Conservation (phyloP, 345 rosid species). For the Rhodomyrtus tomentosa region DNA sequence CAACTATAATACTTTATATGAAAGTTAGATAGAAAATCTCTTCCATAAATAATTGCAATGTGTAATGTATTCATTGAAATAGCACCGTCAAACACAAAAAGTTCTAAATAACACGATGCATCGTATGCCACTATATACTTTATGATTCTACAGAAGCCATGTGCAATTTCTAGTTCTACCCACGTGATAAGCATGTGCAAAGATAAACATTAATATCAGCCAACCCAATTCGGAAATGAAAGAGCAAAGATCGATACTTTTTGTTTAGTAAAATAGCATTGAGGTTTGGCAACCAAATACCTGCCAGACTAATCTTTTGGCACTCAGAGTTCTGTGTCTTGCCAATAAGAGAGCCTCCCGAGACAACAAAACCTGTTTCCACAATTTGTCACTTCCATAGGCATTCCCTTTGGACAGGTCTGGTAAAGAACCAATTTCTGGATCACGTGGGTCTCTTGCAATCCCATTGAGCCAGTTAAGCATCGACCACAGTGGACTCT, state of each 20-base stretch:
- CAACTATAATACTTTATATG: neutral
- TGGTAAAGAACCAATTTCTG: slow-evolving; percentile 34
- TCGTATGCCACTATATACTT: neutral
- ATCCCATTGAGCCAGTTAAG: slow-evolving; percentile 41
- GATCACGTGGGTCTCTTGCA: slow-evolving; percentile 52
- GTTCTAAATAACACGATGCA: neutral
- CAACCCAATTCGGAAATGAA: neutral
- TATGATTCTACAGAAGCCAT: neutral
- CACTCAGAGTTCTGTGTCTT: slow-evolving; percentile 15
- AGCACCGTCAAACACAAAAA: neutral
- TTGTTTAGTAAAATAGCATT: neutral
- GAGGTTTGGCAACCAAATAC: slow-evolving; percentile 14
- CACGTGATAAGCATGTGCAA: neutral
- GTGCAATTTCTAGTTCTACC: neutral
- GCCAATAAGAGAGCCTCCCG: slow-evolving; percentile 30
- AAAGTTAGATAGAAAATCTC: neutral
- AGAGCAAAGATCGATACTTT: neutral
- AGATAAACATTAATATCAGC: neutral
- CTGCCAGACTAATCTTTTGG: slow-evolving; percentile 32
- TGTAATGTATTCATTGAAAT: neutral
- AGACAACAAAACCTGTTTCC: slow-evolving; percentile 60
- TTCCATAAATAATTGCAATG: neutral
- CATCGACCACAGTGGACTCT: slow-evolving; percentile 26
- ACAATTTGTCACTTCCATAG: slow-evolving; percentile 39
- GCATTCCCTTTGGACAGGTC: slow-evolving; percentile 52